These are phyloP conservation scores for Chlorophyllum brunneum DNA, from an alignment of 768 basidiomycete genomes.

Conservation along the genomic window DNA sequence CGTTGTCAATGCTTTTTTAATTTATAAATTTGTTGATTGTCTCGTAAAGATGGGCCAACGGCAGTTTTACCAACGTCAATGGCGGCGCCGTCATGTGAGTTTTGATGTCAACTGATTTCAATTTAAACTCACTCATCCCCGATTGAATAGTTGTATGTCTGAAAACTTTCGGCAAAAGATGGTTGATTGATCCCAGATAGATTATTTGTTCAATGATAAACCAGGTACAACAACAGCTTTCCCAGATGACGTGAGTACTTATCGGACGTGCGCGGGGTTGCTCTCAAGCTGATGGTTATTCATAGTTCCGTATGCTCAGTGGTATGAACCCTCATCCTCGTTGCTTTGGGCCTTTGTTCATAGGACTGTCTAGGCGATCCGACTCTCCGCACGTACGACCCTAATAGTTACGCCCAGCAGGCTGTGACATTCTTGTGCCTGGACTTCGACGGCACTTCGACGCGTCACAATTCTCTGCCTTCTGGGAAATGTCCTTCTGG, in stretches of 20 bases:
- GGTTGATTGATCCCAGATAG: slow-evolving; percentile 20
- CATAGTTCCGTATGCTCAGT: slow-evolving; percentile 51
- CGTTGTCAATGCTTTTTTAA: slow-evolving; percentile 12
- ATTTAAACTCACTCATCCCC: slow-evolving; percentile 4
- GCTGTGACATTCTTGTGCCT: slow-evolving; percentile 47
- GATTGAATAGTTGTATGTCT: slow-evolving; percentile 25
- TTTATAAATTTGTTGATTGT: background rate
- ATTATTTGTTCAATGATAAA: slow-evolving; percentile 46
- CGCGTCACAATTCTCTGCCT: slow-evolving; percentile 36
- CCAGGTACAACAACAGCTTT: slow-evolving; percentile 47
- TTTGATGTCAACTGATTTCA: background rate
- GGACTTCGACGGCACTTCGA: slow-evolving; percentile 39
- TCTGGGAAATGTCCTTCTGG: slow-evolving; percentile 39
- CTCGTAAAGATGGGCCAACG: slow-evolving; percentile 39
- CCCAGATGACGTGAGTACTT: slow-evolving; percentile 44
- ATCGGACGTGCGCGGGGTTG: slow-evolving; percentile 9
- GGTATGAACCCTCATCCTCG: slow-evolving; percentile 26
- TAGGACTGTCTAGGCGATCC: slow-evolving; percentile 30
- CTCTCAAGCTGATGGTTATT: background rate
- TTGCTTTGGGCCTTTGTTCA: background rate
- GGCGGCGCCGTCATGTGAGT: slow-evolving; percentile 45
- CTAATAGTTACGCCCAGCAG: slow-evolving; percentile 39
- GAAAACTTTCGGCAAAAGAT: background rate
- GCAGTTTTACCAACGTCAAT: slow-evolving; percentile 38
- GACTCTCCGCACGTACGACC: slow-evolving; percentile 43